Percentiles rank a stretch among this genome's conserved stretches.
Conservation (phyloP, 768 basidiomycete species). For the Tremella yokohamensis region DNA sequence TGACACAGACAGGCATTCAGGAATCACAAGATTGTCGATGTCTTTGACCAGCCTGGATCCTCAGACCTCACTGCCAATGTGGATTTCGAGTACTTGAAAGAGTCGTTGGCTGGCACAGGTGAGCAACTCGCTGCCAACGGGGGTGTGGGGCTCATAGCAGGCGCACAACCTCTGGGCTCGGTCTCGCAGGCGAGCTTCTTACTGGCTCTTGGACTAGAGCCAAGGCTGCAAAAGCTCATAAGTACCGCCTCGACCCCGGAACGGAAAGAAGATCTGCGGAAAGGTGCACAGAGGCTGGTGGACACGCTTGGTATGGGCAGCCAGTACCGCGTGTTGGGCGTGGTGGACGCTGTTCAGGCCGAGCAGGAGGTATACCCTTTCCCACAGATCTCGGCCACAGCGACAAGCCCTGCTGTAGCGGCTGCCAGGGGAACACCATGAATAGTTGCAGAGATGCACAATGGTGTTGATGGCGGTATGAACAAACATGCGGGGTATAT, state of each 20-base stretch:
- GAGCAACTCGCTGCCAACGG: constrained; percentile 25
- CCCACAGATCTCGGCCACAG: background rate
- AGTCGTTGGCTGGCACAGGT: constrained; percentile 70
- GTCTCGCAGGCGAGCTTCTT: constrained; percentile 75
- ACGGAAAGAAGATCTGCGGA: constrained; percentile 57
- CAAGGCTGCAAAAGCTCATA: constrained; percentile 66
- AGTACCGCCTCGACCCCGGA: constrained; percentile 56
- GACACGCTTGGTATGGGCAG: constrained; percentile 78
- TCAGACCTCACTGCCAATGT: constrained; percentile 96
- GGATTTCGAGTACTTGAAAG: constrained; percentile 82
- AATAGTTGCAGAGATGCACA: background rate
- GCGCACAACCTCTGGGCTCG: constrained; percentile 60
- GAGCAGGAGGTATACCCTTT: constrained; percentile 33
- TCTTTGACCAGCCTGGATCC: constrained; percentile 78
- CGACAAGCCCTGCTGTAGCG: background rate
- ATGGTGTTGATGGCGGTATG: no score
- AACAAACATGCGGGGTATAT: no score
- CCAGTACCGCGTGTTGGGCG: constrained; percentile 77
- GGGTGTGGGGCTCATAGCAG: background rate
- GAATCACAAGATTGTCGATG: constrained; percentile 75
- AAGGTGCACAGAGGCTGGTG: constrained; percentile 67
- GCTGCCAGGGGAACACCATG: background rate
- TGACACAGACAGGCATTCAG: constrained; percentile 70
- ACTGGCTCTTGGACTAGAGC: constrained; percentile 66
- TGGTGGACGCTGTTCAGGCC: constrained; percentile 46